A percentile compares a stretch with the other conserved stretches of the same genome.
phyloP scores from a whole-genome alignment of 2,329 filamentous ascomycete genomes.

The Neoscytalidium dimidiatum region DNA sequence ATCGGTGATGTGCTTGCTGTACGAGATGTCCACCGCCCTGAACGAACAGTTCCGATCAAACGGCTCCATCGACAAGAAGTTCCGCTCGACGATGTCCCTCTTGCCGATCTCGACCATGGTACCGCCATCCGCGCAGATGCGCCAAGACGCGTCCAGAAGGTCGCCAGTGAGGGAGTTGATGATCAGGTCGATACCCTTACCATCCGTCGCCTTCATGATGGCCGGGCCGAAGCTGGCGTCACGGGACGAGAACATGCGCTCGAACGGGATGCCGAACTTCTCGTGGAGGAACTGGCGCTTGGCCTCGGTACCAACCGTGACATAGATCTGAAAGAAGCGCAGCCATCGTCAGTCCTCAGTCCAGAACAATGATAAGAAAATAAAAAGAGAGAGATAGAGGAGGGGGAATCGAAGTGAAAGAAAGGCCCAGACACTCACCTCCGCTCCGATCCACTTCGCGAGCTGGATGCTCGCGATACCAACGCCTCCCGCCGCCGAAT shows the following conservation, averaged over 20 bases:
- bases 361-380: conserved; percentile 18
- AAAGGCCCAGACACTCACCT: conserved; percentile 21
- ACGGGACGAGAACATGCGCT: conserved; percentile 36
- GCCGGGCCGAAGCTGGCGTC: conserved; percentile 25
- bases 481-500: conserved; percentile 32
- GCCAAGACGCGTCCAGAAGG: conserved; percentile 25
- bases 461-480: conserved; percentile 31
- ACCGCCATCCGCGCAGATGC: conserved; percentile 30
- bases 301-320: conserved; percentile 25
- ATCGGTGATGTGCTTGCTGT: conserved; percentile 19
- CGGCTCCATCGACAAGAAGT: conserved; percentile 24
- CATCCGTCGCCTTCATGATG: conserved; percentile 26
- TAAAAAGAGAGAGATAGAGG: conserved; percentile 20
- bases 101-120: conserved; percentile 37
- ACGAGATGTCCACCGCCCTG: conserved; percentile 12
- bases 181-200: conserved; percentile 34
- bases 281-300: conserved; percentile 26
- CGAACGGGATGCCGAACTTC: conserved; percentile 25
- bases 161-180: conserved; percentile 29
- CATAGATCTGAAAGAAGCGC: conserved; percentile 26
- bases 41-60: conserved; percentile 23
- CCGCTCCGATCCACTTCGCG: conserved; percentile 25
- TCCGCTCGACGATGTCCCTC: conserved; percentile 18
- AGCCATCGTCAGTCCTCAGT: not conserved
- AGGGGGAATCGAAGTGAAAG: not conserved